Conservation (phyloP, 23 red algal species). For the Gracilariopsis chorda region DNA sequence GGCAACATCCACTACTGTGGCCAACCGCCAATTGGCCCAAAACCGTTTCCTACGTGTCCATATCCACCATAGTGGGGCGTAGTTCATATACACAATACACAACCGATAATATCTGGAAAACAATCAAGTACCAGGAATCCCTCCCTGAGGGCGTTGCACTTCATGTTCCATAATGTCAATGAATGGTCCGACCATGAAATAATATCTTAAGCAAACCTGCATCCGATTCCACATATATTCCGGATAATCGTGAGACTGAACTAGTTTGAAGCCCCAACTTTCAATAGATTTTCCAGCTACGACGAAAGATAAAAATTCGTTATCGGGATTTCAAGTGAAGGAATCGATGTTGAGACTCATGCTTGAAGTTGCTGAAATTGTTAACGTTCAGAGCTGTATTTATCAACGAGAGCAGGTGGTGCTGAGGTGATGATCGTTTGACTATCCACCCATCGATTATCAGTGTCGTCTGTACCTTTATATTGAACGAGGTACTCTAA, state of each 20-base stretch:
- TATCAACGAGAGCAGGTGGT: neutral
- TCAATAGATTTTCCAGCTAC: neutral
- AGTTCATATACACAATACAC: no score
- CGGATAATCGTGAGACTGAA: neutral
- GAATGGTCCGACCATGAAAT: neutral
- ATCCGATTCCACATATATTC: neutral
- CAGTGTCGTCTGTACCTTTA: neutral
- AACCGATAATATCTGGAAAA: no score
- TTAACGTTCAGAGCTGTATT: neutral
- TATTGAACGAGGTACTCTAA: neutral
- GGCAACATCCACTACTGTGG: no score
- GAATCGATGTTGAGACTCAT: no score
- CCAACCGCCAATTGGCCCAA: no score
- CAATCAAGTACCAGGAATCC: no score
- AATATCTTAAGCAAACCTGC: neutral
- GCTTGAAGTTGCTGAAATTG: no score
- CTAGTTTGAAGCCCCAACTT: neutral
- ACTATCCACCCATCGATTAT: neutral
- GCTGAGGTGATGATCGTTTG: neutral
- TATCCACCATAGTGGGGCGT: no score
- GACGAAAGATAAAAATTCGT: neutral
- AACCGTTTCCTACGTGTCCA: no score
- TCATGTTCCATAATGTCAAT: no score
- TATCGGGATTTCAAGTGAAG: neutral
- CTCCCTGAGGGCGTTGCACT: no score